Evolutionary conservation across 1,139 yeast species (phyloP).

Genomic region (Trichomonascaceae sp.): DNA sequence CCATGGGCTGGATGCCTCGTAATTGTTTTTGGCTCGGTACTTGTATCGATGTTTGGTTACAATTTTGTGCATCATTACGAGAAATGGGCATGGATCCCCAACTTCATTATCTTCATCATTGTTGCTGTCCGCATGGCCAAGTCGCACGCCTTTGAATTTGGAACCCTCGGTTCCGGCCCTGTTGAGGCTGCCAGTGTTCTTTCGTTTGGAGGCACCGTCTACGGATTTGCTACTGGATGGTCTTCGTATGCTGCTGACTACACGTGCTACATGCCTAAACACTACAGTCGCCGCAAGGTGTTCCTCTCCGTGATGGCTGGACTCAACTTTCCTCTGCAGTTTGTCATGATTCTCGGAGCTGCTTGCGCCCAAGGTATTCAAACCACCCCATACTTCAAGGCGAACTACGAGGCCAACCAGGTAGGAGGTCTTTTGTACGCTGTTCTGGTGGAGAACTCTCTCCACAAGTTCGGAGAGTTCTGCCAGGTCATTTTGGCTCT

Average conservation of each 20-base stretch:
- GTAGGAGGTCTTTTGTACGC: slow-evolving; percentile 78
- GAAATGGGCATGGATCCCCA: slow-evolving; percentile 84
- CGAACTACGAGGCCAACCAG: slow-evolving; percentile 38
- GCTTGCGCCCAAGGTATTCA: slow-evolving; percentile 66
- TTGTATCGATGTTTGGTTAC: slow-evolving; percentile 81
- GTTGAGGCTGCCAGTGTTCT: slow-evolving; percentile 63
- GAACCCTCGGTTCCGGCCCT: slow-evolving; percentile 30
- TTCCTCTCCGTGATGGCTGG: slow-evolving; percentile 55
- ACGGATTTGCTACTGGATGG: slow-evolving; percentile 94
- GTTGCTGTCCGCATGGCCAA: slow-evolving; percentile 65
- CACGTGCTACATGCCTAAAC: slow-evolving; percentile 68
- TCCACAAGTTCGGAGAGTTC: slow-evolving; percentile 83
- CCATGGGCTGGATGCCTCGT: slow-evolving; percentile 87
- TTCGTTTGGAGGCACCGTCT: slow-evolving; percentile 74
- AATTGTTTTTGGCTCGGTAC: slow-evolving; percentile 51
- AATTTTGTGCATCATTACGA: slow-evolving; percentile 70
- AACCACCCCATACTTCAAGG: slow-evolving; percentile 33
- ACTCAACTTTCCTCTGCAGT: slow-evolving; percentile 51
- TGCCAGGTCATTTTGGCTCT: slow-evolving; percentile 72
- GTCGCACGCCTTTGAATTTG: slow-evolving; percentile 45
- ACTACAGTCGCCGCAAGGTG: slow-evolving; percentile 43
- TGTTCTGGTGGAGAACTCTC: slow-evolving; percentile 61
- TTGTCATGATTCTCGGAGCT: slow-evolving; percentile 74
- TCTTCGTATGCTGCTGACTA: slow-evolving; percentile 87
- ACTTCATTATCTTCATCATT: slow-evolving; percentile 54